phyloP scores from a whole-genome alignment of 2,329 filamentous ascomycete species.

The Fusarium palustre region DNA sequence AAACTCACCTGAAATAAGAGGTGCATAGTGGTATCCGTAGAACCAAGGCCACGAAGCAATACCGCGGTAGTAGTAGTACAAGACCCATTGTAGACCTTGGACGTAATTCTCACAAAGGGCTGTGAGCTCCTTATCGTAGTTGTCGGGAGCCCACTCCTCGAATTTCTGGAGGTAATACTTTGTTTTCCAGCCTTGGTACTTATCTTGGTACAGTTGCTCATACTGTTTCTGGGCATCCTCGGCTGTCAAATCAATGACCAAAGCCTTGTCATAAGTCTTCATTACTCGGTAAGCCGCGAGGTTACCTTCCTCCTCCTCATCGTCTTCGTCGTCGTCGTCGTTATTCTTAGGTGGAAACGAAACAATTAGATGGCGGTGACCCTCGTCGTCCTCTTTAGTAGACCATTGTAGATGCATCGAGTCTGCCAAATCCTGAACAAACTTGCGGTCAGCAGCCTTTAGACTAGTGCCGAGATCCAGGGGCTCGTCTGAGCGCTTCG shows the following conservation, averaged over 20 bases:
- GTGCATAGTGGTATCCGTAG: constrained; percentile 95
- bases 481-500: constrained; percentile 71
- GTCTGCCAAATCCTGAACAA: constrained; percentile 86
- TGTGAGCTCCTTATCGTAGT: constrained; percentile 79
- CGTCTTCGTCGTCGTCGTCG: constrained; percentile 59
- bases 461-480: constrained; percentile 80
- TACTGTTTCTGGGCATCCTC: constrained; percentile 84
- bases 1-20: constrained; percentile 84
- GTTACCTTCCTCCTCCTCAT: constrained; percentile 80
- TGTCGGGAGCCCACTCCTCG: constrained; percentile 82
- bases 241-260: constrained; percentile 81
- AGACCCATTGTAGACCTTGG: constrained; percentile 95
- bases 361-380: constrained; percentile 64
- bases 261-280: constrained; percentile 90
- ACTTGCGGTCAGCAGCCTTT: constrained; percentile 88
- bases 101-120: constrained; percentile 96
- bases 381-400: constrained; percentile 68
- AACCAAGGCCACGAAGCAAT: constrained; percentile 99
- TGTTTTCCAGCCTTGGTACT: constrained; percentile 93
- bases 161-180: constrained; percentile 94
- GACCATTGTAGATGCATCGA: constrained; percentile 68
- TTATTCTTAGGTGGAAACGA: constrained; percentile 59
- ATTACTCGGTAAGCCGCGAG: constrained; percentile 87
- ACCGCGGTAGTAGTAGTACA: constrained; percentile 97
- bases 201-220: constrained; percentile 87